Conservation (phyloP, 176 grass and related monocot species). For the Thinopyrum elongatum region DNA sequence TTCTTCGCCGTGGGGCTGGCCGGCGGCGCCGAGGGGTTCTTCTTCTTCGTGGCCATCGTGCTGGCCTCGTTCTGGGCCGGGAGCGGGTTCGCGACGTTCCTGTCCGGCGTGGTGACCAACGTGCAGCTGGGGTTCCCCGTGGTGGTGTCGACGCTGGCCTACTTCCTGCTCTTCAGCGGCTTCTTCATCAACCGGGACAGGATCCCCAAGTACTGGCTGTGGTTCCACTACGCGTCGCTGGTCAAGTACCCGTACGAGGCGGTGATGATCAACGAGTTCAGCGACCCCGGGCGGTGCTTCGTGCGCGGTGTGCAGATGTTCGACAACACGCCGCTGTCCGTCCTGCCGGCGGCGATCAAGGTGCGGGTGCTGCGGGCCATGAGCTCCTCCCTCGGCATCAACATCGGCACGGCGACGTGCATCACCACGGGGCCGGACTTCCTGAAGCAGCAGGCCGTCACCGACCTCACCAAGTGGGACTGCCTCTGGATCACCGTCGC, state of each 20-base stretch:
- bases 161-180: constrained; percentile 97
- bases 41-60: constrained; percentile 91
- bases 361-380: constrained; percentile 73
- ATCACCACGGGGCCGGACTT: constrained; percentile 77
- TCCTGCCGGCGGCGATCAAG: constrained; percentile 50
- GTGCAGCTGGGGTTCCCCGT: constrained; percentile 83
- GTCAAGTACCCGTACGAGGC: constrained; percentile 99
- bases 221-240: constrained; percentile 98
- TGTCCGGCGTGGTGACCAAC: constrained; percentile 81
- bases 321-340: constrained; percentile 79
- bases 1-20: constrained; percentile 91
- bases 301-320: constrained; percentile 94
- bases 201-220: constrained; percentile 86
- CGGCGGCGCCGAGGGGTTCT: constrained; percentile 61
- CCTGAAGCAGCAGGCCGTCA: constrained; percentile 71
- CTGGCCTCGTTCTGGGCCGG: constrained; percentile 94
- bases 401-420: constrained; percentile 61
- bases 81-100: constrained; percentile 90
- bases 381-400: constrained; percentile 52
- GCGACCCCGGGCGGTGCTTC: constrained; percentile 65
- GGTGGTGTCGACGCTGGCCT: constrained; percentile 75
- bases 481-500: constrained; percentile 91
- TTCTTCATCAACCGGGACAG: constrained; percentile 92
- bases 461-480: constrained; percentile 88
- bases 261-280: constrained; percentile 97